Percentiles rank a stretch among this genome's conserved stretches.
These are phyloP conservation scores for Prunus mira DNA, from an alignment of 306 rosid species.

Conservation along the genomic window DNA sequence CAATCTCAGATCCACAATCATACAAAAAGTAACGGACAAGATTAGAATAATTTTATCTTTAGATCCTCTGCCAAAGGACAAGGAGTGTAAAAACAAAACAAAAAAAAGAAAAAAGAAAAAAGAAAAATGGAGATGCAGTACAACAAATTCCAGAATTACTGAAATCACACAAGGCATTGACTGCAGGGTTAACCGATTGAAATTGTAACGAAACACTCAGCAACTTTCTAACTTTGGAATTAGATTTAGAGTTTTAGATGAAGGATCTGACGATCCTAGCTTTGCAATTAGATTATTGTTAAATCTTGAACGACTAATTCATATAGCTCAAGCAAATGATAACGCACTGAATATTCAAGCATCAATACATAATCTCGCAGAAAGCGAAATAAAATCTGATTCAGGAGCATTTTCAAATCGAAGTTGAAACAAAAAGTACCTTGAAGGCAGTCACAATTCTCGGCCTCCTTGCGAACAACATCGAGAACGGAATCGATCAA, in stretches of 20 bases:
- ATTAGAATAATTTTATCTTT: neutral
- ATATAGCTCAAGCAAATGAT: neutral
- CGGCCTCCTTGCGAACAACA: constrained; percentile 92
- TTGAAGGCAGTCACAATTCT: constrained; percentile 90
- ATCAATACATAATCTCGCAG: neutral
- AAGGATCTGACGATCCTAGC: neutral
- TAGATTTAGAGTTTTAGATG: neutral
- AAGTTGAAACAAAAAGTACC: constrained; percentile 27
- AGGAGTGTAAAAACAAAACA: neutral
- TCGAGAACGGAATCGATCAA: constrained; percentile 83
- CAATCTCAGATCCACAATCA: neutral
- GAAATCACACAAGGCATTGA: neutral
- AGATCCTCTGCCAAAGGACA: neutral
- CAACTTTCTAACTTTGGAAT: neutral
- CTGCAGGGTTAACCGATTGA: neutral
- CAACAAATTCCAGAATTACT: neutral
- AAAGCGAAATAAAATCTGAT: neutral
- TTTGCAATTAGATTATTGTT: neutral
- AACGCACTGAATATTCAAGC: neutral
- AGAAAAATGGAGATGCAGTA: neutral
- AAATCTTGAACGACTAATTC: neutral
- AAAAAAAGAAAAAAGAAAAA: too few relatives aligned
- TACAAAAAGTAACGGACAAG: constrained; percentile 1
- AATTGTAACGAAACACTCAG: neutral
- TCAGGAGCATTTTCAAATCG: neutral